Evolutionary conservation across 257 asterid genomes (phyloP), one percentile per base, ranked within the genome.

Genomic region (Linderniella brevidens): DNA sequence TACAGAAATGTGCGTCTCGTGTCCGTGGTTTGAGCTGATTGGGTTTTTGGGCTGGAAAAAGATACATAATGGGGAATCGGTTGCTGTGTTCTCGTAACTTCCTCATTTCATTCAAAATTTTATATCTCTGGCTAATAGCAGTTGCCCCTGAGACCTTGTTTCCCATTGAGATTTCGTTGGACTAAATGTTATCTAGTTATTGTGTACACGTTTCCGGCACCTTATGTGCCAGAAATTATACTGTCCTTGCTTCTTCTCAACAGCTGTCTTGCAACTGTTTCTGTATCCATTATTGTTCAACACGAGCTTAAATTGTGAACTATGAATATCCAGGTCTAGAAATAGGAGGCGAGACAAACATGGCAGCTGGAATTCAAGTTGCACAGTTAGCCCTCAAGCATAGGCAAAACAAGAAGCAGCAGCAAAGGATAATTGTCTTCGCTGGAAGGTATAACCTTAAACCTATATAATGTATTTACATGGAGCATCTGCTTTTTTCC

Each of bases 301-400:
- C 41, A 9, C 20, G 4, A 13, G 13, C 41, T 38, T 13, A 40
- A 20, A 40, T 55, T 46, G 44, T 60, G 50, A 35, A 59, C 25
- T 52, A 12, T 40, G 46, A 8, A 41, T 65, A 19, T 60, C 19
- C 19, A 90, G 98, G 96, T 45, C 49, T 90, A 56, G 96, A 85
- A 64, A 67, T 85, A 19, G 94, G 96, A 0, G 96, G 94, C 51
- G 96, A 85, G 71, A 79, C 75, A 86, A 85, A 79, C 62, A 70
- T 90, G 71, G 83, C 96, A 14, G 85, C 94, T 51, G 99, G 93
- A 52, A 85, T 90, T 65, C 99, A 90, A 73, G 93, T 90, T 53
- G 99, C 99, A 8, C 93, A 90, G 74, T 63, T 85, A 71, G 94
- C 99, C 56, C 85, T 90, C 53, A 90, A 90, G 78, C 99, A 90